A percentile compares a stretch with the other conserved stretches of the same genome.
Conservation (phyloP, 345 rosid genomes). For the Rhodamnia rubescens region DNA sequence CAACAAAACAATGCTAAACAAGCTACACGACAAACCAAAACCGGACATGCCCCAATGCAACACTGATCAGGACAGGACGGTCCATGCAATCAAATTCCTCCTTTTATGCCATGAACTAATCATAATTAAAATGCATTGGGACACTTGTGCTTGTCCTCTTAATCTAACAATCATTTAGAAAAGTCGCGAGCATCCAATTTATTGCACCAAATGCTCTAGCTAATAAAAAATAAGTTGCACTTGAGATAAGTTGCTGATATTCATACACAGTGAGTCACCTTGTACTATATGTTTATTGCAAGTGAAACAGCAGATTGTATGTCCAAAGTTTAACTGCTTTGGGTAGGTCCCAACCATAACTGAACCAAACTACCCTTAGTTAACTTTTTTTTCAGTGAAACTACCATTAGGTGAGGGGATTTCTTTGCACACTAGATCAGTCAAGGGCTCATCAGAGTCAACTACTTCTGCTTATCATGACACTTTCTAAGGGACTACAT, state of each 20-base stretch:
- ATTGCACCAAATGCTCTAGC: neutral
- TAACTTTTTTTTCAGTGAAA: neutral
- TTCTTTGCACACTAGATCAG: neutral
- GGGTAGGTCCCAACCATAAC: neutral
- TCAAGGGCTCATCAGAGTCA: neutral
- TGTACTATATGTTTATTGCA: neutral
- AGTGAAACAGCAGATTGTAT: neutral
- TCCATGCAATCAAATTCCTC: neutral
- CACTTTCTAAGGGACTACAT: neutral
- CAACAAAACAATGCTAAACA: constrained; percentile 5
- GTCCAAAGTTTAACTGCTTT: neutral
- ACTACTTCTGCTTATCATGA: neutral
- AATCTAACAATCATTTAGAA: neutral
- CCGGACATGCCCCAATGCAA: constrained; percentile 21
- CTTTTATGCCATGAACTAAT: neutral
- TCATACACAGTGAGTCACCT: neutral
- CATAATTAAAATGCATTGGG: neutral
- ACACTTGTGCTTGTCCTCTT: neutral
- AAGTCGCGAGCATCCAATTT: neutral
- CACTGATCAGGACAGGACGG: constrained; percentile 13
- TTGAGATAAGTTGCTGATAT: neutral
- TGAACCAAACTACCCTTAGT: neutral
- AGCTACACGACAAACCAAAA: constrained; percentile 13
- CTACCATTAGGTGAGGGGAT: neutral
- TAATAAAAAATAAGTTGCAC: neutral